These are phyloP conservation scores for Melaleuca alternifolia DNA, from an alignment of 345 rosid species.

Conservation along the genomic window DNA sequence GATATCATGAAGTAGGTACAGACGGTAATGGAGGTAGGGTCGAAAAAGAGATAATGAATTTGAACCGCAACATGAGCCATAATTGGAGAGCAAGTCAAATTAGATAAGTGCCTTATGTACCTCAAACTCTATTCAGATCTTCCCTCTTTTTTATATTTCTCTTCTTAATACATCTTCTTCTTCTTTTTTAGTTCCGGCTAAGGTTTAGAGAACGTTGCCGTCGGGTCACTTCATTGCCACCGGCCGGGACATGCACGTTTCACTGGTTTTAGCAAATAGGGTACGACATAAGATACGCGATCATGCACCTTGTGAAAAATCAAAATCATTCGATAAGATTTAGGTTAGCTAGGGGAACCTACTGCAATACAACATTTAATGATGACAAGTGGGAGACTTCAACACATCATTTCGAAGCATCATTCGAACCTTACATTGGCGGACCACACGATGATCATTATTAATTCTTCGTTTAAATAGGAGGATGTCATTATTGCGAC, in stretches of 20 bases:
- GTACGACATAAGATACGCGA: neutral
- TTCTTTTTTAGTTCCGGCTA: neutral
- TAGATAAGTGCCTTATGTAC: neutral
- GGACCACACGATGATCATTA: neutral
- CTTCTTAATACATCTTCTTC: neutral
- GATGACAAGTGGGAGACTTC: neutral
- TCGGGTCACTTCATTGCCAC: neutral
- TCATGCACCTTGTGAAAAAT: neutral
- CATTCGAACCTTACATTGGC: neutral
- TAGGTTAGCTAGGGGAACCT: neutral
- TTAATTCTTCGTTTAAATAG: neutral
- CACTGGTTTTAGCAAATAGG: neutral
- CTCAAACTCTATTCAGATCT: neutral
- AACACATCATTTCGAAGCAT: neutral
- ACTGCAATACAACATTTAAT: neutral
- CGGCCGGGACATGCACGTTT: accelerated
- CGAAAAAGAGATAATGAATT: neutral
- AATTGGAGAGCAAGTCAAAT: neutral
- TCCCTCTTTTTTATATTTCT: neutral
- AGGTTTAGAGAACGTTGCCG: neutral
- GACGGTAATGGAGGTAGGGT: neutral
- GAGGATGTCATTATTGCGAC: neutral
- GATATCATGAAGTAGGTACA: neutral
- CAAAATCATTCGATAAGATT: neutral
- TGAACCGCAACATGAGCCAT: neutral